These are phyloP conservation scores for Colletotrichum sp. DNA, from an alignment of 2,329 filamentous ascomycete species.

Conservation along the genomic window DNA sequence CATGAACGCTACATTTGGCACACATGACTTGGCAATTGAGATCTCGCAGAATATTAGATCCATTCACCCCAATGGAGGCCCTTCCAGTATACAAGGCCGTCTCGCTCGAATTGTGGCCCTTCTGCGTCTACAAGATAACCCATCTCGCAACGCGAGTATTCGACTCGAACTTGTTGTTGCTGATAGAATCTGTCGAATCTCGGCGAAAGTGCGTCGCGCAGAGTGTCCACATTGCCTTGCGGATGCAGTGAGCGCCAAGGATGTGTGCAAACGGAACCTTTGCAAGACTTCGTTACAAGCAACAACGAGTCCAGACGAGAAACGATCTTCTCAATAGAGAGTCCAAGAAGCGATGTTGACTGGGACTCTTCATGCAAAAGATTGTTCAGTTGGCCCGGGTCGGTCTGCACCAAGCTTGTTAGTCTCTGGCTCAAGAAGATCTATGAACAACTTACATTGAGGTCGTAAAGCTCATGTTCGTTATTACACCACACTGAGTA, in stretches of 20 bases:
- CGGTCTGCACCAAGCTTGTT: neutral
- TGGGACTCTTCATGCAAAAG: neutral
- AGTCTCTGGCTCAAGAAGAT: neutral
- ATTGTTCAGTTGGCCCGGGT: neutral
- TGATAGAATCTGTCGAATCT: slow-evolving; percentile 57
- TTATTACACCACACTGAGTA: slow-evolving; percentile 62
- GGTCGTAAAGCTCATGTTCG: slow-evolving; percentile 50
- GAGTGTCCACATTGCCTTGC: slow-evolving; percentile 49
- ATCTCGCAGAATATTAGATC: neutral
- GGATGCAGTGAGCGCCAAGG: slow-evolving; percentile 63
- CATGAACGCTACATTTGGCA: neutral
- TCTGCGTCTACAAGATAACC: slow-evolving; percentile 62
- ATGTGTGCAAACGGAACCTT: slow-evolving; percentile 50
- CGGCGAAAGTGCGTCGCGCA: slow-evolving; percentile 51
- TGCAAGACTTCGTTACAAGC: slow-evolving; percentile 63
- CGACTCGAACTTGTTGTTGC: slow-evolving; percentile 48
- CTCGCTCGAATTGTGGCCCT: slow-evolving; percentile 46
- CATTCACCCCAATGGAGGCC: neutral
- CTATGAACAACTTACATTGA: slow-evolving; percentile 46
- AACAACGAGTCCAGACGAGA: slow-evolving; percentile 60
- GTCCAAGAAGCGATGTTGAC: neutral
- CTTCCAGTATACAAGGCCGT: slow-evolving; percentile 22
- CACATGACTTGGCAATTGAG: neutral
- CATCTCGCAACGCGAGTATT: slow-evolving; percentile 55
- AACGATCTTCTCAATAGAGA: slow-evolving; percentile 41